phyloP scores from a whole-genome alignment of 352 stramenopile genomes.

The Aphanomyces cochlioides region DNA sequence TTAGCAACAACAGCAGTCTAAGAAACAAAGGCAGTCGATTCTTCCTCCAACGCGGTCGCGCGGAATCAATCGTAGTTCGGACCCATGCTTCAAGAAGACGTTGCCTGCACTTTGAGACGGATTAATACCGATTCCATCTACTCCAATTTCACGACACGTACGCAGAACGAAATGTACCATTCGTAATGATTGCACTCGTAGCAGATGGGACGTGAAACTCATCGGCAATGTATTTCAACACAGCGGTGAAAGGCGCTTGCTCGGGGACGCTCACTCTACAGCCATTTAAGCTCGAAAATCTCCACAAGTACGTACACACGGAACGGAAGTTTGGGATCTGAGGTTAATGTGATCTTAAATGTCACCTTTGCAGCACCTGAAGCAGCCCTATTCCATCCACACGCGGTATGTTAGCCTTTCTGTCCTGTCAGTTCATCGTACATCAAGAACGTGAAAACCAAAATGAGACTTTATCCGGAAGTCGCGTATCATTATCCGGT shows the following conservation, averaged over 20 bases:
- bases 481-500: too few relatives aligned
- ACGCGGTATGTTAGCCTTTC: not conserved
- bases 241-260: slow-evolving; percentile 74
- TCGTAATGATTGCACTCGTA: slow-evolving; percentile 86
- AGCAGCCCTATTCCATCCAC: slow-evolving; percentile 1
- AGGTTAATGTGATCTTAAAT: slow-evolving; percentile 85
- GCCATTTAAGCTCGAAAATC: not conserved
- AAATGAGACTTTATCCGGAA: too few relatives aligned
- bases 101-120: slow-evolving; percentile 76
- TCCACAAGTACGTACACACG: slow-evolving; percentile 44
- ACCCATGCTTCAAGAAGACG: slow-evolving; percentile 82
- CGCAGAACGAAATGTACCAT: slow-evolving; percentile 41
- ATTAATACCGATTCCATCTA: slow-evolving; percentile 85
- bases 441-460: not conserved
- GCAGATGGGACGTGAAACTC: slow-evolving; percentile 77
- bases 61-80: slow-evolving; percentile 77
- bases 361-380: slow-evolving; percentile 57
- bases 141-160: not conserved
- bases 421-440: not conserved
- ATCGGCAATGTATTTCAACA: slow-evolving; percentile 83
- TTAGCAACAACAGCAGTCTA: too few relatives aligned
- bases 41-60: slow-evolving; percentile 68
- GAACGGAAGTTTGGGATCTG: slow-evolving; percentile 83
- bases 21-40: too few relatives aligned
- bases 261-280: slow-evolving; percentile 72